These are phyloP conservation scores for Penicillium mononematosum DNA, from an alignment of 495 filamentous ascomycete genomes.

Conservation along the genomic window DNA sequence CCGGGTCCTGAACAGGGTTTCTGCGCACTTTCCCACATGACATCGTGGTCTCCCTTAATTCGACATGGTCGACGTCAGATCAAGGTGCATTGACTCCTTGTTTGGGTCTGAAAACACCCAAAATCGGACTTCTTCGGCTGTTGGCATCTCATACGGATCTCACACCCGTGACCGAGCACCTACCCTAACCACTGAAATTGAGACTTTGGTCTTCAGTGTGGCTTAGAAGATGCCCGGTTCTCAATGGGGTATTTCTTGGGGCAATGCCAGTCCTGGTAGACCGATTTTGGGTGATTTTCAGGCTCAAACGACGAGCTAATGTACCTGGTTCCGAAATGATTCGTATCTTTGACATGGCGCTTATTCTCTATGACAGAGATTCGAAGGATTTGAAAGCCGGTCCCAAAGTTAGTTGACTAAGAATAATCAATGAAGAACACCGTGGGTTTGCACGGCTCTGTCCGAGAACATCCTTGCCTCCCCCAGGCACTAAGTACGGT, in stretches of 20 bases:
- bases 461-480: not conserved
- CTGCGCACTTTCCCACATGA: not conserved
- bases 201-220: not conserved
- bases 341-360: not conserved
- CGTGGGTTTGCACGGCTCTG: too few species aligned
- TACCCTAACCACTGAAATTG: not conserved
- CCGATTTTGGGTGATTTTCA: conserved; percentile 17
- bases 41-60: too few species aligned
- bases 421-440: not conserved
- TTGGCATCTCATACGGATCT: not conserved
- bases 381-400: not conserved
- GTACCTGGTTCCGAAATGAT: not conserved
- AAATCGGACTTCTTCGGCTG: conserved; percentile 1
- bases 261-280: not conserved
- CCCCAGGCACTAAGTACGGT: not conserved
- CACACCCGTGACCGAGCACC: not conserved
- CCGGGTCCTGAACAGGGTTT: not conserved
- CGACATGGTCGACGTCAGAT: not conserved
- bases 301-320: conserved; percentile 10
- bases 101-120: conserved; percentile 11
- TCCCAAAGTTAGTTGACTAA: not conserved
- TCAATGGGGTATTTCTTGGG: not conserved
- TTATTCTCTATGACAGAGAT: not conserved
- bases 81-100: conserved; percentile 2
- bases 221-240: not conserved